Percentiles rank a stretch among this genome's conserved stretches.
phyloP scores from a whole-genome alignment of 225 moss, liverwort and hornwort genomes.

The Marchantia polymorpha region DNA sequence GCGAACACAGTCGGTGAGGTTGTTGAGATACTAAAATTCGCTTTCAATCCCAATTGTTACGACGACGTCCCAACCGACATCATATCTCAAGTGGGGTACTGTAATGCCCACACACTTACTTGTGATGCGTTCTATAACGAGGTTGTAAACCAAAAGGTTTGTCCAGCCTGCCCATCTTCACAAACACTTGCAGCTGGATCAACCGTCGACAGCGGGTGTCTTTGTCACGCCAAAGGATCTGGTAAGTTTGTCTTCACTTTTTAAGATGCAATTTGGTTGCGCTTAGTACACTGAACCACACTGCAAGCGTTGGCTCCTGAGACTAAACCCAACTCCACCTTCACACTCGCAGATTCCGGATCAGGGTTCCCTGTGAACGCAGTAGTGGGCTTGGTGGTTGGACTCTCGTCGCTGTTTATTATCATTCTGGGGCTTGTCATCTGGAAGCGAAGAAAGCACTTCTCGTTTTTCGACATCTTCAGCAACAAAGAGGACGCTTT shows the following conservation, averaged over 20 bases:
- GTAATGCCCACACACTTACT: not conserved
- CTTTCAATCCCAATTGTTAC: slow-evolving; percentile 16
- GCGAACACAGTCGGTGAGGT: not conserved
- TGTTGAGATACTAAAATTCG: not conserved
- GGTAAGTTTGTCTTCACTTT: not conserved
- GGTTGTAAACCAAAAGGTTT: not conserved
- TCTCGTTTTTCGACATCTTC: slow-evolving; percentile 24
- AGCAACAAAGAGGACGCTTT: not conserved
- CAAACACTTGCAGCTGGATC: not conserved
- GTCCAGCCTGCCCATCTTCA: slow-evolving; percentile 11
- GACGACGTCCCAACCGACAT: not conserved
- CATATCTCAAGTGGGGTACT: slow-evolving; percentile 1
- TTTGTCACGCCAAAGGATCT: not conserved
- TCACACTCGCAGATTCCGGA: not conserved
- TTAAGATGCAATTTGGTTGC: too few species aligned
- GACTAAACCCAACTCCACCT: not conserved
- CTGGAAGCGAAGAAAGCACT: slow-evolving; percentile 21
- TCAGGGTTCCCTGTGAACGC: not conserved
- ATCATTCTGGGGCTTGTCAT: slow-evolving; percentile 9
- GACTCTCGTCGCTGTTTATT: not conserved
- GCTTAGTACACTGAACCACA: too few species aligned
- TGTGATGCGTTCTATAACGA: not conserved
- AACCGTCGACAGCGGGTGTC: slow-evolving; percentile 9
- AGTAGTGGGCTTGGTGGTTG: slow-evolving; percentile 14
- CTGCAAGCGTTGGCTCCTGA: too few species aligned